Evolutionary conservation across 805 yeast species (phyloP).

Genomic region (Ogataea dorogensis): DNA sequence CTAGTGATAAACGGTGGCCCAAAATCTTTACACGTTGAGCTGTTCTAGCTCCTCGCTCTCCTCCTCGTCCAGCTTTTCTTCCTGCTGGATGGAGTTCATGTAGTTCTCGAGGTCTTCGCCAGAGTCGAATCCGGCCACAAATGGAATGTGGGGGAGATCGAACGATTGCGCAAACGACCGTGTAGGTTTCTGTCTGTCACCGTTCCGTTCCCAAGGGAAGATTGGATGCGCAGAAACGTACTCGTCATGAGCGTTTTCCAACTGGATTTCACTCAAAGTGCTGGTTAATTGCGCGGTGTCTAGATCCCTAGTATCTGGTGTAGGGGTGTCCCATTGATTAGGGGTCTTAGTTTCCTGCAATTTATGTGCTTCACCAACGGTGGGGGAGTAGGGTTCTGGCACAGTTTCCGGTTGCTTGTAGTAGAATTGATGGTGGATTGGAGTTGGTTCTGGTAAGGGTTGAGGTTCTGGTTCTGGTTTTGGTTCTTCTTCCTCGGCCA

Average conservation of each 20-base stretch:
- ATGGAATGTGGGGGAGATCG: slow-evolving; percentile 11
- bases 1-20: slow-evolving; percentile 9
- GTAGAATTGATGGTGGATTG: slow-evolving; percentile 18
- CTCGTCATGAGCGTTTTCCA: slow-evolving; percentile 11
- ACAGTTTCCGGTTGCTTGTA: slow-evolving; percentile 27
- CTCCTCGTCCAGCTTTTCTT: slow-evolving; percentile 17
- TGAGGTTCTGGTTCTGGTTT: slow-evolving; percentile 2
- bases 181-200: slow-evolving; percentile 10
- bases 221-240: slow-evolving; percentile 32
- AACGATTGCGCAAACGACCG: slow-evolving; percentile 21
- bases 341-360: slow-evolving; percentile 25
- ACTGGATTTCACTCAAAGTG: slow-evolving; percentile 2
- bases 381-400: slow-evolving; percentile 22
- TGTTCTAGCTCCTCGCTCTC: slow-evolving; percentile 9
- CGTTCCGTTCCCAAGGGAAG: slow-evolving; percentile 38
- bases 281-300: slow-evolving; percentile 3
- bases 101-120: slow-evolving; percentile 16
- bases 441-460: slow-evolving; percentile 1
- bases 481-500: not conserved
- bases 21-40: slow-evolving; percentile 1
- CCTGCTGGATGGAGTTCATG: slow-evolving; percentile 10
- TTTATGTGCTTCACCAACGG: slow-evolving; percentile 35
- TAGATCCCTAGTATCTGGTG: not conserved
- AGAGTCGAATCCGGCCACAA: slow-evolving; percentile 16
- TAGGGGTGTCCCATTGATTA: slow-evolving; percentile 23